Evolutionary conservation across 495 filamentous ascomycete genomes (phyloP).

Genomic region (Daldinia concentrica): DNA sequence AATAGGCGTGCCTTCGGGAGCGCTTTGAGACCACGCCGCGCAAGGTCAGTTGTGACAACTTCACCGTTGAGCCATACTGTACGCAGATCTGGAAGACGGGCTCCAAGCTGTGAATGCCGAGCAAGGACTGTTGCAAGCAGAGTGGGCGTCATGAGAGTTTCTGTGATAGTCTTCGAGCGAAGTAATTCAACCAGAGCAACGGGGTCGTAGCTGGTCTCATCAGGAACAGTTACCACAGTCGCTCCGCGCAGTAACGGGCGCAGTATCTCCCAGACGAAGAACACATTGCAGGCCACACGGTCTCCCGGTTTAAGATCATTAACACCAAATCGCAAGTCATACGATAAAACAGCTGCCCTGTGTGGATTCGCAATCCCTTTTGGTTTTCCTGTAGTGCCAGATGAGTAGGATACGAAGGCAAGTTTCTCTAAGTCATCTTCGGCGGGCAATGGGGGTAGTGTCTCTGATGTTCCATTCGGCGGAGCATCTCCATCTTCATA

Average conservation of each 20-base stretch:
- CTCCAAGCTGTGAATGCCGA: slow-evolving; percentile 64
- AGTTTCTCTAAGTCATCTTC: slow-evolving; percentile 71
- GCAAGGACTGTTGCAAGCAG: slow-evolving; percentile 70
- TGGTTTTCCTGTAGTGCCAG: slow-evolving; percentile 72
- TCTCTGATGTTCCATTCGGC: slow-evolving; percentile 51
- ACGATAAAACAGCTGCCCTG: slow-evolving; percentile 70
- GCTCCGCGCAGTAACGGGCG: slow-evolving; percentile 74
- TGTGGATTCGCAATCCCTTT: slow-evolving; percentile 78
- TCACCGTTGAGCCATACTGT: slow-evolving; percentile 77
- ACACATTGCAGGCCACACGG: slow-evolving; percentile 77
- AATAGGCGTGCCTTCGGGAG: slow-evolving; percentile 70
- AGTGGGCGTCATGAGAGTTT: slow-evolving; percentile 79
- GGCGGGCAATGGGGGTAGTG: slow-evolving; percentile 56
- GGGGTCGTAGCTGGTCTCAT: slow-evolving; percentile 75
- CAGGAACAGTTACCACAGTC: slow-evolving; percentile 71
- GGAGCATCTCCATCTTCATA: slow-evolving; percentile 35
- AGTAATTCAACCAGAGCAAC: slow-evolving; percentile 72
- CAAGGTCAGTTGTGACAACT: slow-evolving; percentile 74
- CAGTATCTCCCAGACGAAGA: slow-evolving; percentile 79
- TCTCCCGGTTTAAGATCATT: slow-evolving; percentile 70
- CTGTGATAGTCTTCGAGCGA: slow-evolving; percentile 64
- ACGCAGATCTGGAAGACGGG: slow-evolving; percentile 65
- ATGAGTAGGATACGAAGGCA: slow-evolving; percentile 73
- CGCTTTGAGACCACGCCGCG: slow-evolving; percentile 65
- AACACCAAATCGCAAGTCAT: slow-evolving; percentile 68